Conservation (phyloP, 371 early-diverging fungal genomes). For the Rhizopus stolonifer region DNA sequence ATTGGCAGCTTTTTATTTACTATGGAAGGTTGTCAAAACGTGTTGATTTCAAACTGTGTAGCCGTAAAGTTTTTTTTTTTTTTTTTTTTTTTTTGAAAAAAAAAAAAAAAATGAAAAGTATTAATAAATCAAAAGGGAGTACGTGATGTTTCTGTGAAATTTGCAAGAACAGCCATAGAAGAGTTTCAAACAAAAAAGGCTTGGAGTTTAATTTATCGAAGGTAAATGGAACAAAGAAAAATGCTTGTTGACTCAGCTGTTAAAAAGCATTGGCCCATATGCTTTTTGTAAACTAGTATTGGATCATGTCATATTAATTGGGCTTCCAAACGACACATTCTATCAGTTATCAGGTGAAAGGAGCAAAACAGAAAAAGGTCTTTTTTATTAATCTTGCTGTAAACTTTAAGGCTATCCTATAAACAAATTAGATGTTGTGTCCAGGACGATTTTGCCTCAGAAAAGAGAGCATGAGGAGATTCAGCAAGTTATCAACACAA, state of each 20-base stretch:
- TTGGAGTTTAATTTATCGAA: constrained; percentile 4
- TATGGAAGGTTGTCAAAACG: neutral
- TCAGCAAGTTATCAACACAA: neutral
- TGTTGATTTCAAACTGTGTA: neutral
- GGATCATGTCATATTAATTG: constrained; percentile 5
- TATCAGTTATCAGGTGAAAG: constrained; percentile 19
- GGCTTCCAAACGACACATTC: constrained; percentile 2
- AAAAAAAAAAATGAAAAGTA: neutral
- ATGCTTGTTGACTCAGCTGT: neutral
- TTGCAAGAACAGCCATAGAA: neutral
- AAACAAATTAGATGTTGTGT: neutral
- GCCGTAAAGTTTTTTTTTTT: too few relatives aligned
- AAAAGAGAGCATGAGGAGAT: neutral
- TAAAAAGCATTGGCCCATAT: neutral
- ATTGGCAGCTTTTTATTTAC: neutral
- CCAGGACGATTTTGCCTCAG: neutral
- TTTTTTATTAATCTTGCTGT: constrained; percentile 1
- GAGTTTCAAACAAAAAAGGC: constrained; percentile 1
- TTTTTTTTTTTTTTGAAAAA: neutral
- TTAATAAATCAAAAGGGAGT: neutral
- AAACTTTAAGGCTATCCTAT: neutral
- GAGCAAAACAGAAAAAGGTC: neutral
- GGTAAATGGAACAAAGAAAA: neutral
- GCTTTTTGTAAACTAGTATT: constrained; percentile 8
- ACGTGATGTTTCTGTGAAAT: neutral